These are phyloP conservation scores for Bretschneidera sinensis DNA, from an alignment of 345 rosid species.

Conservation along the genomic window DNA sequence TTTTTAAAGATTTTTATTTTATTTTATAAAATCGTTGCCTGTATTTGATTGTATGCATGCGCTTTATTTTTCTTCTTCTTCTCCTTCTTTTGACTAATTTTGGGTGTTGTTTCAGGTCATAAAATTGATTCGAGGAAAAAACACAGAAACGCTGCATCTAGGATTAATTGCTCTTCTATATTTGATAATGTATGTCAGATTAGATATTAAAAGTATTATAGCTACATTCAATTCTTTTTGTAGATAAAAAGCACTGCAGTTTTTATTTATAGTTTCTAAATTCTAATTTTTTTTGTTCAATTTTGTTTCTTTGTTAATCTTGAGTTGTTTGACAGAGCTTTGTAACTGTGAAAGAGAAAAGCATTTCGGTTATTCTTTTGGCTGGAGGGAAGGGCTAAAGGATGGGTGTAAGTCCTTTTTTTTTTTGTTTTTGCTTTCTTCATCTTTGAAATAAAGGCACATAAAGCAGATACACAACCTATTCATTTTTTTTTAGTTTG, in stretches of 20 bases:
- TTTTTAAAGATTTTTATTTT: too few species aligned
- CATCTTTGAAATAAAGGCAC: too few species aligned
- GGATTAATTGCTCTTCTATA: conserved; percentile 33
- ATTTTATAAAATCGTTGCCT: neutral
- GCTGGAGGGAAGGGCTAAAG: conserved; percentile 95
- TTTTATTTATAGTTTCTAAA: neutral
- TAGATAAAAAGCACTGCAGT: neutral
- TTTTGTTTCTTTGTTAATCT: neutral
- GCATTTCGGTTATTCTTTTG: conserved; percentile 80
- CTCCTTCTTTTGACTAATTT: too few species aligned
- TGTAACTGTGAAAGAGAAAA: conserved; percentile 48
- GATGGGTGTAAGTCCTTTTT: conserved; percentile 65
- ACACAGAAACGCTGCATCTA: conserved; percentile 8
- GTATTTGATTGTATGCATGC: too few species aligned
- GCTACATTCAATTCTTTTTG: neutral
- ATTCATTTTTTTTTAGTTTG: too few species aligned
- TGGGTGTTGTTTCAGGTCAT: conserved; percentile 24
- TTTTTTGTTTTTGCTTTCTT: too few species aligned
- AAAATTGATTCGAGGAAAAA: conserved; percentile 24
- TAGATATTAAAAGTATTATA: neutral
- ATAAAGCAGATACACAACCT: too few species aligned
- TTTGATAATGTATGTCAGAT: conserved; percentile 36
- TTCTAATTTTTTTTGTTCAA: neutral
- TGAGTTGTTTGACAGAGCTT: conserved; percentile 27
- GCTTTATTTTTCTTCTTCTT: too few species aligned